phyloP scores from a whole-genome alignment of 2,329 filamentous ascomycete species.

The Boeremia exigua region DNA sequence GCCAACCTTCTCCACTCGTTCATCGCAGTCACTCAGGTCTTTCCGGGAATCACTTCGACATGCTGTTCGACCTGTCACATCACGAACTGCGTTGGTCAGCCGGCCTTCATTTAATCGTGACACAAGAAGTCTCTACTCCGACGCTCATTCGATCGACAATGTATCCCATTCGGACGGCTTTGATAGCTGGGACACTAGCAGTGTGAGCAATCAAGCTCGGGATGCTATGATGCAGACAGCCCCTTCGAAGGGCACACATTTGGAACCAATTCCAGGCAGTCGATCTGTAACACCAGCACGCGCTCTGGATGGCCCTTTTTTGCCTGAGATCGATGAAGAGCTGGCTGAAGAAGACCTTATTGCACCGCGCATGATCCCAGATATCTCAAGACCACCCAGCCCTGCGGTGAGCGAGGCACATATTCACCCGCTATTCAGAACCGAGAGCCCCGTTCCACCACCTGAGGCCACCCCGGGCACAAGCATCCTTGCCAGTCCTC shows the following conservation, averaged over 20 bases:
- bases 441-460: conserved; percentile 72
- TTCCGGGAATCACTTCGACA: conserved; percentile 48
- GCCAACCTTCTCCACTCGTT: conserved; percentile 44
- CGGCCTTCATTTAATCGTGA: conserved; percentile 41
- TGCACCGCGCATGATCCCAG: conserved; percentile 43
- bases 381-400: conserved; percentile 46
- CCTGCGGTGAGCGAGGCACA: conserved; percentile 64
- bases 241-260: conserved; percentile 56
- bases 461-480: conserved; percentile 71
- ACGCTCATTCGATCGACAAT: conserved; percentile 43
- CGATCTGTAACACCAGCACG: conserved; percentile 69
- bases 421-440: conserved; percentile 79
- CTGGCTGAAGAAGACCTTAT: conserved; percentile 36
- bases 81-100: conserved; percentile 44
- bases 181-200: conserved; percentile 77
- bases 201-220: conserved; percentile 67
- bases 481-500: conserved; percentile 72
- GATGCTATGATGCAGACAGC: conserved; percentile 50
- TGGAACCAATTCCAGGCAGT: conserved; percentile 76
- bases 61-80: conserved; percentile 47
- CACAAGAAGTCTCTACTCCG: conserved; percentile 43
- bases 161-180: conserved; percentile 63
- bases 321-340: conserved; percentile 31
- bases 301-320: conserved; percentile 61
- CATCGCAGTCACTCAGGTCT: conserved; percentile 44